Evolutionary conservation across 495 filamentous ascomycete species (phyloP).

Genomic region (Penicillium samsonianum): DNA sequence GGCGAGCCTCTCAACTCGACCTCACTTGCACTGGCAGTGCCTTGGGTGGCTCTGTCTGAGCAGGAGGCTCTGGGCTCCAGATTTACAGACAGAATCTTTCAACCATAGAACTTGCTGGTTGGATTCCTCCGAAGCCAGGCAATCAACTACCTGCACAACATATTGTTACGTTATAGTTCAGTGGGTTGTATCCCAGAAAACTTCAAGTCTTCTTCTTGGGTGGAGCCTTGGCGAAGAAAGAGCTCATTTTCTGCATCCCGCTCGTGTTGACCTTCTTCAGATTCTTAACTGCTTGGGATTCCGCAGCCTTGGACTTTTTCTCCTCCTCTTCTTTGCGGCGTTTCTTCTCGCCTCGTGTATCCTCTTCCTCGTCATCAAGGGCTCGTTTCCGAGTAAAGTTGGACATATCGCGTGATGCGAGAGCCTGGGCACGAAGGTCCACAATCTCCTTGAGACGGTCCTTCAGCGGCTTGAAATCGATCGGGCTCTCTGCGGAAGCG

Average conservation of each 20-base stretch:
- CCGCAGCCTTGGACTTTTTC: conserved; percentile 66
- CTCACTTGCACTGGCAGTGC: not conserved
- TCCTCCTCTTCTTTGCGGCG: conserved; percentile 74
- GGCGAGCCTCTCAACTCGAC: not conserved
- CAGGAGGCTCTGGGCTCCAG: not conserved
- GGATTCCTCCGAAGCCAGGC: not conserved
- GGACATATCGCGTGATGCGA: conserved; percentile 61
- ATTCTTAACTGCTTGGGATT: conserved; percentile 72
- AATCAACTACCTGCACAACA: not conserved
- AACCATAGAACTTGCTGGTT: not conserved
- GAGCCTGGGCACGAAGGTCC: conserved; percentile 66
- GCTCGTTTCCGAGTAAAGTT: conserved; percentile 77
- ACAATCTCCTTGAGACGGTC: conserved; percentile 64
- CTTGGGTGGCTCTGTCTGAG: not conserved
- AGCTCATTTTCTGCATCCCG: conserved; percentile 97
- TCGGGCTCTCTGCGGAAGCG: conserved; percentile 39
- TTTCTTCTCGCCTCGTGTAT: conserved; percentile 57
- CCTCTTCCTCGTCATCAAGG: conserved; percentile 67
- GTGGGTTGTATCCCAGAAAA: not conserved
- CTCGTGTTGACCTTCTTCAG: conserved; percentile 84
- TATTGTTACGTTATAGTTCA: not conserved
- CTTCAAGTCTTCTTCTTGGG: conserved; percentile 41
- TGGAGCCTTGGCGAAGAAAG: conserved; percentile 79
- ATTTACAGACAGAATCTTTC: not conserved
- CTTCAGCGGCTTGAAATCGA: conserved; percentile 71